Evolutionary conservation across 176 grass and related monocot genomes (phyloP), one percentile per base, ranked within the genome.

Genomic region (Phyllostachys edulis): DNA sequence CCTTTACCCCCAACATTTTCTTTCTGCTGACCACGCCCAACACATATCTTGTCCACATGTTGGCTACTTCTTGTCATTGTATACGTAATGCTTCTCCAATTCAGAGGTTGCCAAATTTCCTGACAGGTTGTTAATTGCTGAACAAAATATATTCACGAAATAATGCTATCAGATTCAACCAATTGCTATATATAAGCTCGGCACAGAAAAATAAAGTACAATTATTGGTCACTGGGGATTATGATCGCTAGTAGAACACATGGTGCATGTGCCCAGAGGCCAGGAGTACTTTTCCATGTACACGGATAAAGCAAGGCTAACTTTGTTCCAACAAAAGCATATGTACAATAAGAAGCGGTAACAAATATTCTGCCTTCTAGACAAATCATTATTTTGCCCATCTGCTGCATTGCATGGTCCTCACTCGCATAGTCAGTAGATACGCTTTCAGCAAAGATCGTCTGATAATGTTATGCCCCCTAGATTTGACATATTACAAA

Each of bases 221-320:
- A 80, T 41, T 65, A 65, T 8, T 40, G 12, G 3, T 42, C 59
- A 68, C 49, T 37, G 79, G 29, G 18, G 32, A 29, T 61, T 75
- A 80, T 44, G 32, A 73, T 66, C 17, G 32, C 40, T 60, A 17
- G 39, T 73, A 67, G 40, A 56, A 65, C n/a, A 20, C 26, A 49
- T 21, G 46, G 32, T 68, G 40, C 50, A 86, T 77, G 36, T 65
- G 51, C 6, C 44, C 11, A 51, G 34, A 68, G 29, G 32, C 21
- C 69, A 29, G 36, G 64, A 51, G n/a, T 44, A 77, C 44, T 63
- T 64, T 45, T 71, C 56, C 74, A 81, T 21, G 64, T 23, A 45
- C 54, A 64, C 51, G 51, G 54, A 80, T 64, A 71, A 71, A 49
- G 9, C 67, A 89, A 75, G 9, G 27, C 67, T 67, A 79, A 71